Evolutionary conservation across 2,329 filamentous ascomycete genomes (phyloP).

Genomic region (Trichophyton rubrum): DNA sequence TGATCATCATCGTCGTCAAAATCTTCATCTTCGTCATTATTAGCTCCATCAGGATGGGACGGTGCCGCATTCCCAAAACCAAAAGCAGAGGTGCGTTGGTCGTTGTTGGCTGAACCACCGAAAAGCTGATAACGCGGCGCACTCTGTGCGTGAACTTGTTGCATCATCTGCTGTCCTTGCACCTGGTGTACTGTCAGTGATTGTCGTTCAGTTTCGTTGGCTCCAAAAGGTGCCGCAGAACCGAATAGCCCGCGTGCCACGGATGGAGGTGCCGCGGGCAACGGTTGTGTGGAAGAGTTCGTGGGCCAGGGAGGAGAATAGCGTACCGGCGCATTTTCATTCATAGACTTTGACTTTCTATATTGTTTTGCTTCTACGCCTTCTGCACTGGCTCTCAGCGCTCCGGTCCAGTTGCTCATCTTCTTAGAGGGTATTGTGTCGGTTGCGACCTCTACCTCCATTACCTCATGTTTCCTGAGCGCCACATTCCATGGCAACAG

Average conservation of each 20-base stretch:
- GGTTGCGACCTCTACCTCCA: neutral
- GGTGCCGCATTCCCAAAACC: neutral
- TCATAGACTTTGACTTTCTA: neutral
- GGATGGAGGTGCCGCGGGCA: no score
- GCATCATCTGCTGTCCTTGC: no score
- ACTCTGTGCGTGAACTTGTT: no score
- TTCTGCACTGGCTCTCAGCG: conserved; percentile 9
- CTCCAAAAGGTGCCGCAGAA: no score
- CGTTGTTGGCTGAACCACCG: no score
- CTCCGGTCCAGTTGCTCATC: conserved; percentile 12
- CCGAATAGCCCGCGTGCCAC: no score
- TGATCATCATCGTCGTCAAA: conserved; percentile 6
- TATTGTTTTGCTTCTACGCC: neutral
- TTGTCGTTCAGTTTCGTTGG: no score
- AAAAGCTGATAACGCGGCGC: no score
- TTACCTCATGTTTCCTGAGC: conserved; percentile 26
- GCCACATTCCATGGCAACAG: conserved; percentile 47
- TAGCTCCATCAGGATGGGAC: neutral
- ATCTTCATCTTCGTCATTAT: neutral
- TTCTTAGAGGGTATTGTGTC: neutral
- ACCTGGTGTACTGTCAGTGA: no score
- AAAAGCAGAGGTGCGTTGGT: no score
- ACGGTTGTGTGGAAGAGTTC: no score
- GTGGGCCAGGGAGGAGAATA: no score
- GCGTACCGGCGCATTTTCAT: neutral